Evolutionary conservation across 106 monocot genomes (phyloP).

Genomic region (Allium fistulosum): DNA sequence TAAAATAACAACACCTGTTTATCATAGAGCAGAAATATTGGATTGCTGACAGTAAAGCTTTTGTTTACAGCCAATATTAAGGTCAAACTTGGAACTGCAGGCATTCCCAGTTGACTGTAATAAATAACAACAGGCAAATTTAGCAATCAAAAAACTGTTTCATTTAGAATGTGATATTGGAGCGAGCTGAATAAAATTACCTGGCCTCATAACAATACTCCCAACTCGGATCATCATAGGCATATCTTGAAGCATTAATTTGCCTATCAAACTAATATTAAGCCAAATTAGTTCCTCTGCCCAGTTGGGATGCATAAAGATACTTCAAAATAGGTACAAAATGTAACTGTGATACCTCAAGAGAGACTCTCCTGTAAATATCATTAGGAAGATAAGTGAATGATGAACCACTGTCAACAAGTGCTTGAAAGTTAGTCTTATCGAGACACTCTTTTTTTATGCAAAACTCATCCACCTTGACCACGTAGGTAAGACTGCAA

Average conservation of each 20-base stretch:
- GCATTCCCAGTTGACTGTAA: conserved; percentile 60
- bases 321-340: not conserved
- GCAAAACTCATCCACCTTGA: conserved; percentile 72
- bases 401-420: conserved; percentile 89
- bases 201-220: conserved; percentile 79
- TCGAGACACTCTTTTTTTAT: conserved; percentile 47
- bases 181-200: conserved; percentile 17
- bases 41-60: conserved; percentile 60
- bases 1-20: conserved; percentile 39
- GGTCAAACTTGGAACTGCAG: conserved; percentile 50
- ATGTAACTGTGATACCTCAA: conserved; percentile 39
- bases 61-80: conserved; percentile 56
- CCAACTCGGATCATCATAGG: conserved; percentile 40
- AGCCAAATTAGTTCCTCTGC: too few relatives aligned
- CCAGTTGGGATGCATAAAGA: too few relatives aligned
- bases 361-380: conserved; percentile 53
- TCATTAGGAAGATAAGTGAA: conserved; percentile 70
- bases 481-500: conserved; percentile 56
- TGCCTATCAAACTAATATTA: conserved; percentile 67
- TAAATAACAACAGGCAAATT: not conserved
- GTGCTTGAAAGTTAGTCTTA: conserved; percentile 43
- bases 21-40: conserved; percentile 40
- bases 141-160: not conserved
- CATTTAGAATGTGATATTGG: not conserved
- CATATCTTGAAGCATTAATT: conserved; percentile 60